These are phyloP conservation scores for Aspergillus melleus DNA, from an alignment of 2,329 filamentous ascomycete genomes.

Conservation along the genomic window DNA sequence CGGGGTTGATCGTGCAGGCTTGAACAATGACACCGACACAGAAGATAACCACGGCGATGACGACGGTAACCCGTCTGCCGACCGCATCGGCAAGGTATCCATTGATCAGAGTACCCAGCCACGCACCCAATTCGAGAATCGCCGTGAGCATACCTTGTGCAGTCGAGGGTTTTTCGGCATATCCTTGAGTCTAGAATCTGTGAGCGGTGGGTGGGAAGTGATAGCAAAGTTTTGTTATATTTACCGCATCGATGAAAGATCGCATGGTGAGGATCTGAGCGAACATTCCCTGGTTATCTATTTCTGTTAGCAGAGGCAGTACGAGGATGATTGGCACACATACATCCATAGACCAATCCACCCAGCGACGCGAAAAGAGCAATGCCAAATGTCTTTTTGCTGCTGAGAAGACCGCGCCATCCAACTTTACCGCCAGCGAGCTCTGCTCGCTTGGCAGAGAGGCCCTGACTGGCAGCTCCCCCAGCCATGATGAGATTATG, in stretches of 20 bases:
- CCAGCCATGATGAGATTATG: conserved; percentile 5
- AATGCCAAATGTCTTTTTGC: conserved; percentile 56
- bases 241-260: conserved; percentile 48
- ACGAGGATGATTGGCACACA: conserved; percentile 1
- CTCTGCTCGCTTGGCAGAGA: conserved; percentile 35
- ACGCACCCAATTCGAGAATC: conserved; percentile 45
- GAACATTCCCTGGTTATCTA: conserved; percentile 72
- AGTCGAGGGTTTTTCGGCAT: conserved; percentile 26
- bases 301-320: not conserved
- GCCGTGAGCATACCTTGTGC: conserved; percentile 36
- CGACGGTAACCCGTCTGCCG: conserved; percentile 34
- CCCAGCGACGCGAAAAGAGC: conserved; percentile 55
- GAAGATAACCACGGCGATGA: conserved; percentile 37
- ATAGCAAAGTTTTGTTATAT: conserved; percentile 27
- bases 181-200: conserved; percentile 25
- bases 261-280: conserved; percentile 63
- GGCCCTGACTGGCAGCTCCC: conserved; percentile 17
- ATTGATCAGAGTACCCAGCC: conserved; percentile 38
- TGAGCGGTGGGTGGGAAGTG: not conserved
- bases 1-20: conserved; percentile 31
- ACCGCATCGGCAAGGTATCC: conserved; percentile 40
- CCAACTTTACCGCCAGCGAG: conserved; percentile 31
- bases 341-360: conserved; percentile 61
- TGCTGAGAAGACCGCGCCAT: conserved; percentile 54
- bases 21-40: conserved; percentile 40